Evolutionary conservation across 495 filamentous ascomycete species (phyloP), one percentile per base, ranked within the genome.

Genomic region (Opeltia flavorubescens): DNA sequence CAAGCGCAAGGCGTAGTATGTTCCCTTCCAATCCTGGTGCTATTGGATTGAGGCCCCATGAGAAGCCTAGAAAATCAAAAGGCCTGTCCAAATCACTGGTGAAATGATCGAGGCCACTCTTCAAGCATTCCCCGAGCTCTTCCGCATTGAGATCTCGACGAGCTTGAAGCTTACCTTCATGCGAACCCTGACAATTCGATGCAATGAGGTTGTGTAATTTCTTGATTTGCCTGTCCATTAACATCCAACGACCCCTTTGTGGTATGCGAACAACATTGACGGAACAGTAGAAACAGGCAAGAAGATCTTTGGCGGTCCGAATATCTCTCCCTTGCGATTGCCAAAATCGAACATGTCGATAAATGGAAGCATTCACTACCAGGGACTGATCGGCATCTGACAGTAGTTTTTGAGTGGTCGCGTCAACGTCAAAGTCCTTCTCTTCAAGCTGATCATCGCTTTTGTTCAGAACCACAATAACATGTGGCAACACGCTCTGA

Each of bases 31-130:
- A 73, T 44, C 71, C 68, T 8, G 56, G 51, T 12, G 71, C 67
- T 9, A 54, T 52, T 11, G 70, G 66, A 2, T 66, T 66, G 36
- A 66, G 71, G 24, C 55, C 57, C 11, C 70, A 60, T 3, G 72
- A 65, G 13, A 63, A 65, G 46, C 68, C 55, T 21, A 76, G 65
- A 48, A 80, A 76, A 51, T 80, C 67, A 47, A 80, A 80, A 0
- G 76, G 72, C 4, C 50, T 58, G 41, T 76, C 62, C 3, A 74
- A 62, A 34, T 66, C 53, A 1, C 55, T 56, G 0, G 75, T 63
- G 46, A 80, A 80, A 50, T 80, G 76, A 27, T 75, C 66, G 45
- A 74, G 78, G 0, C 69, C 76, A 15, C 56, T 58, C 47, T 72
- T 64, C 5, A 78, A 55, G 44, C 70, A 72, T 4, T 58, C 52